Evolutionary conservation across 805 yeast genomes (phyloP), one percentile per base, ranked within the genome.

Genomic region (Clavispora fructus): DNA sequence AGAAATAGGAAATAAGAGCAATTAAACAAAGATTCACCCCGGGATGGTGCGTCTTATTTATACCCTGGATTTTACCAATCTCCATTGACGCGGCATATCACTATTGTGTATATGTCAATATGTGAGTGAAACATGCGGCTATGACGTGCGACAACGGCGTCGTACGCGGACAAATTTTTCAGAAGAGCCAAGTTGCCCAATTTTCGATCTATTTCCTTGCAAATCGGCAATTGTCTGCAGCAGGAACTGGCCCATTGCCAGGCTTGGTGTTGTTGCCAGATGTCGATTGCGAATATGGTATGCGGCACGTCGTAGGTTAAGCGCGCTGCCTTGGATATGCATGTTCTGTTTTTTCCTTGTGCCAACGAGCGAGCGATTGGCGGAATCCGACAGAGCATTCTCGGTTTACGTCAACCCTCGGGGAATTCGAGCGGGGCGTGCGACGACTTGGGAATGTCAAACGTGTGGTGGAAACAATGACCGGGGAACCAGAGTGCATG

Each of bases 101-200:
- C 48, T 51, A 52, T 50, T 44, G 41, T 39, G 19, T 25, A 31
- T 11, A 9, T 29, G 23, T 1, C 25, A 14, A 27, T 19, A 16
- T 16, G 37, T 33, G 8, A 16, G 23, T 33, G 37, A 33, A 33
- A 33, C 37, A 17, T 17, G 12, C 9, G 25, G 25, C 11, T 16
- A 17, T 10, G 25, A 33, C 12, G 5, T 16, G 25, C 37, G 13
- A 17, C 25, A 17, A 17, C 35, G 31, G 31, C 31, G n/a, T 11
- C 6, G 10, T 29, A 29, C 31, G 31, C 4, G n/a, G 31, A 5
- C n/a, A 29, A 10, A 29, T 29, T 12, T 11, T 12, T 29, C n/a
- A 29, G 31, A 29, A 6, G 10, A 11, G 31, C 23, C 5, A 3
- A 19, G 5, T 19, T 19, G 23, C 5, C 5, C 23, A 19, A 19